phyloP scores from a whole-genome alignment of 1,139 yeast species.

The Yamadazyma songkhlaensis region DNA sequence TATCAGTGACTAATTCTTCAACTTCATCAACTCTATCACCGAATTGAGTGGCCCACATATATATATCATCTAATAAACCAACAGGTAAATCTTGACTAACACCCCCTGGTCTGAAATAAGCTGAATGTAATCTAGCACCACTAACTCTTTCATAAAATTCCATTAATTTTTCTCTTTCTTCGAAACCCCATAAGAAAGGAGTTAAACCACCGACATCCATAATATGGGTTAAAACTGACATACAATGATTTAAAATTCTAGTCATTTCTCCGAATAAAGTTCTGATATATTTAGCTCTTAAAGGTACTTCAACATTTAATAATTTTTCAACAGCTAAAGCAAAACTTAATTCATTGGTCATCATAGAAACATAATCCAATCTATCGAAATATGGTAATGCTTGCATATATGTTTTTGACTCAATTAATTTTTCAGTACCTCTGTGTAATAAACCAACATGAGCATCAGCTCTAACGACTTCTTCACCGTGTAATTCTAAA shows the following conservation, averaged over 20 bases:
- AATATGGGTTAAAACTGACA: constrained; percentile 85
- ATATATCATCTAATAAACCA: constrained; percentile 84
- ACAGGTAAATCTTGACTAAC: constrained; percentile 86
- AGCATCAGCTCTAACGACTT: constrained; percentile 82
- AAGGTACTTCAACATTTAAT: constrained; percentile 80
- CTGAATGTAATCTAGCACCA: constrained; percentile 88
- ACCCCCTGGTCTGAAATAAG: constrained; percentile 91
- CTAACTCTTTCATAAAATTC: constrained; percentile 90
- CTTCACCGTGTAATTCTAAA: constrained; percentile 86
- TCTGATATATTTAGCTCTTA: constrained; percentile 81
- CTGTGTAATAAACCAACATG: constrained; percentile 86
- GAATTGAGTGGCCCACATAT: constrained; percentile 96
- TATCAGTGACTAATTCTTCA: constrained; percentile 86
- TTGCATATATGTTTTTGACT: constrained; percentile 78
- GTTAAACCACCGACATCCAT: constrained; percentile 96
- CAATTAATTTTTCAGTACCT: constrained; percentile 87
- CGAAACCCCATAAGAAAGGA: constrained; percentile 93
- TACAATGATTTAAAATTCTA: constrained; percentile 77
- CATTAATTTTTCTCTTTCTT: constrained; percentile 91
- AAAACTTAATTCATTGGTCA: constrained; percentile 89
- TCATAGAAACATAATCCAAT: constrained; percentile 86
- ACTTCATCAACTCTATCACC: constrained; percentile 91
- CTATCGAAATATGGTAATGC: constrained; percentile 89
- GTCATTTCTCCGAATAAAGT: constrained; percentile 88
- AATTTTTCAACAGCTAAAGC: constrained; percentile 83